Evolutionary conservation across 2,329 filamentous ascomycete species (phyloP).

Genomic region (Macrophomina tecta): DNA sequence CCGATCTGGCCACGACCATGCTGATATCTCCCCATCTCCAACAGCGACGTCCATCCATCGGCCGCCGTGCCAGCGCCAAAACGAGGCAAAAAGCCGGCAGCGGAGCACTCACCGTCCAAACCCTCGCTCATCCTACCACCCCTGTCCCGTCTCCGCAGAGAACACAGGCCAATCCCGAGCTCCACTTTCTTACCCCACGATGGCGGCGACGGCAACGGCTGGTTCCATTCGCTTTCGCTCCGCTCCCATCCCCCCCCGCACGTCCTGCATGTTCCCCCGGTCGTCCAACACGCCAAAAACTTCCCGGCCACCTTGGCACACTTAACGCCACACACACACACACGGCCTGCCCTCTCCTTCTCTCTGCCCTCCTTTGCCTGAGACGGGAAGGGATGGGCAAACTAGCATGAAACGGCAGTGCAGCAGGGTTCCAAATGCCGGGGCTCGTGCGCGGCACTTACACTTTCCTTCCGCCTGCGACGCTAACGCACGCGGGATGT

Average conservation of each 20-base stretch:
- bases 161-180: neutral
- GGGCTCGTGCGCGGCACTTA: neutral
- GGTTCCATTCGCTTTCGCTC: too few species aligned
- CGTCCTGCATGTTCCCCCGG: neutral
- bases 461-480: neutral
- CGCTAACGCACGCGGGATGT: neutral
- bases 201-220: neutral
- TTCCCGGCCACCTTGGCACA: neutral
- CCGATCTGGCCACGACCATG: neutral
- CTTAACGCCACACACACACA: neutral
- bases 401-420: neutral
- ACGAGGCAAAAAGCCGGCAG: neutral
- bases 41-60: neutral
- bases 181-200: slow-evolving; percentile 17
- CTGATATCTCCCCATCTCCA: neutral
- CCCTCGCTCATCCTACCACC: neutral
- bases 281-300: neutral
- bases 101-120: neutral
- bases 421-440: slow-evolving; percentile 19
- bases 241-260: neutral
- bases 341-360: neutral
- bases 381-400: slow-evolving; percentile 5
- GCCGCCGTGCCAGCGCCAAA: neutral
- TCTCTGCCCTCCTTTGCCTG: neutral
- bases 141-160: neutral